Conservation (phyloP, 2,329 filamentous ascomycete species). For the Orbilia javanica region DNA sequence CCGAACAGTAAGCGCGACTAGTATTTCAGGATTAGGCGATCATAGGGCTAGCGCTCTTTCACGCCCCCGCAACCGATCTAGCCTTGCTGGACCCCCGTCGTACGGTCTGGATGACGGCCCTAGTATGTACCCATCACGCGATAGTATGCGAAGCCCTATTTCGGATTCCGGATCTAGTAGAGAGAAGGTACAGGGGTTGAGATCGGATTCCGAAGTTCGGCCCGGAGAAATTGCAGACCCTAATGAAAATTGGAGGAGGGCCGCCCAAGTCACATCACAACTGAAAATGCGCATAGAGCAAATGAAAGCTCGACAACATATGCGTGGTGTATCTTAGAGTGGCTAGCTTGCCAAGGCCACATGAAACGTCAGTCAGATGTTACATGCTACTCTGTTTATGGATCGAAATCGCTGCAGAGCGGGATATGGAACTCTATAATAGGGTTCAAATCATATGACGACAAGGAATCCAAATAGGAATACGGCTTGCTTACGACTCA, state of each 20-base stretch:
- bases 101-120: conserved; percentile 38
- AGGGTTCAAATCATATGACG: background rate
- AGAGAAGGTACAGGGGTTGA: conserved; percentile 31
- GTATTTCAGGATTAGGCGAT: conserved; percentile 24
- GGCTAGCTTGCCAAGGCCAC: background rate
- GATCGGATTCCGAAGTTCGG: conserved; percentile 21
- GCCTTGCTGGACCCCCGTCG: conserved; percentile 35
- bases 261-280: conserved; percentile 96
- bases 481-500: background rate
- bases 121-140: conserved; percentile 39
- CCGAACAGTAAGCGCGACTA: conserved; percentile 41
- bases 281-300: conserved; percentile 97
- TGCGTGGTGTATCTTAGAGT: conserved; percentile 66
- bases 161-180: conserved; percentile 42
- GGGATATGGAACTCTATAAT: background rate
- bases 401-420: background rate
- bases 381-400: background rate
- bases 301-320: conserved; percentile 76
- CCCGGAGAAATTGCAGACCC: conserved; percentile 68
- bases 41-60: conserved; percentile 39
- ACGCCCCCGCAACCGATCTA: conserved; percentile 46
- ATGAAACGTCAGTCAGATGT: background rate
- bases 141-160: conserved; percentile 48
- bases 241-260: conserved; percentile 94
- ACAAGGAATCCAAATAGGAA: background rate